A percentile compares a stretch with the other conserved stretches of the same genome.
Conservation (phyloP, 257 asterid species). For the Lithospermum erythrorhizon region DNA sequence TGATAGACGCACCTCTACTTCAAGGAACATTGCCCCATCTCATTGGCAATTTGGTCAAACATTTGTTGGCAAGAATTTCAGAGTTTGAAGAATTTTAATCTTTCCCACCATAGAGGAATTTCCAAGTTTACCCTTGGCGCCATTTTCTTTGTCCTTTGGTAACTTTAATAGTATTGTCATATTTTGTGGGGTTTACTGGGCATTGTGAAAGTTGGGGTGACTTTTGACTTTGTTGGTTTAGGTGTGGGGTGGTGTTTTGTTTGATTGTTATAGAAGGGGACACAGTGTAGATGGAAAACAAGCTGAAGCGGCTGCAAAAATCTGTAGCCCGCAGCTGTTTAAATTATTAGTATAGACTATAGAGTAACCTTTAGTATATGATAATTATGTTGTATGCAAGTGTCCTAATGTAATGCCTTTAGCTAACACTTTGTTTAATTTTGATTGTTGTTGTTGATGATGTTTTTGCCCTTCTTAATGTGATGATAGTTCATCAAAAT, state of each 20-base stretch:
- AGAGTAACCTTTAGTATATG: background rate
- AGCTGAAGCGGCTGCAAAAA: conserved; percentile 78
- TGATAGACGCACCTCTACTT: conserved; percentile 66
- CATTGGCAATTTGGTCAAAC: conserved; percentile 86
- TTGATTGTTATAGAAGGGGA: background rate
- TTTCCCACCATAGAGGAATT: background rate
- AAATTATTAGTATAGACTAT: background rate
- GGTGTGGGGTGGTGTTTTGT: conserved; percentile 2
- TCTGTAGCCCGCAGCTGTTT: conserved; percentile 73
- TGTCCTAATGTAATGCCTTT: background rate
- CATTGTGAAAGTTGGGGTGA: conserved; percentile 15
- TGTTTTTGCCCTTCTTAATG: no score
- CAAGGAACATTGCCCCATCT: conserved; percentile 64
- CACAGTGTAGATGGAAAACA: conserved; percentile 6
- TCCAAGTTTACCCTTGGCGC: conserved; percentile 2
- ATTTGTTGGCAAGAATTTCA: conserved; percentile 65
- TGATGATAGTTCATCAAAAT: no score
- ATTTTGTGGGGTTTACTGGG: conserved; percentile 23
- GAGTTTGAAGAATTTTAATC: conserved; percentile 25
- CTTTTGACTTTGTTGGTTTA: conserved; percentile 9
- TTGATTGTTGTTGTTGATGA: no score
- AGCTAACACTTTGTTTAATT: background rate
- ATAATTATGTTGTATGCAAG: background rate
- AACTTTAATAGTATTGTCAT: conserved; percentile 1
- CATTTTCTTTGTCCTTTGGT: background rate